These are phyloP conservation scores for thale cress (Arabidopsis thaliana) DNA, from an alignment of 345 rosid species.

Conservation along the genomic window DNA sequence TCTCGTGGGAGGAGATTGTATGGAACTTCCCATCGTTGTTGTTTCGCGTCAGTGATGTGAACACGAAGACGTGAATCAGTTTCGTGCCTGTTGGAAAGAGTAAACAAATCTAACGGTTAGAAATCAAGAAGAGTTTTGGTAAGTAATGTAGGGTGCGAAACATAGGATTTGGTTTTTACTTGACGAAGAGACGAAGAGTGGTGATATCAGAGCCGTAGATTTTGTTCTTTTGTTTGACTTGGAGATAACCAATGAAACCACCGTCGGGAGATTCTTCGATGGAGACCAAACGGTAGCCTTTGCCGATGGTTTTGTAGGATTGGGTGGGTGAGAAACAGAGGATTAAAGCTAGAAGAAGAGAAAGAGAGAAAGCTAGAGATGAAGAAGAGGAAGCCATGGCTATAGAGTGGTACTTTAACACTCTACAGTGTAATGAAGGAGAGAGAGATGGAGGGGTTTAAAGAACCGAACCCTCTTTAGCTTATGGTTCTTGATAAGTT, in stretches of 20 bases:
- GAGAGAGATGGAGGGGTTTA: background rate
- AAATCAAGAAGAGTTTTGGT: background rate
- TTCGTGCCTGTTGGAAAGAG: conserved; percentile 64
- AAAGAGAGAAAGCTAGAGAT: conserved; percentile 22
- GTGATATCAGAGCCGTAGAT: conserved; percentile 91
- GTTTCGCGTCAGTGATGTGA: conserved; percentile 82
- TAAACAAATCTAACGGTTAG: conserved; percentile 34
- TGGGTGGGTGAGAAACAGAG: conserved; percentile 44
- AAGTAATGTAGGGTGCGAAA: conserved; percentile 29
- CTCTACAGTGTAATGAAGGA: conserved; percentile 11
- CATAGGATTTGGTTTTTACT: conserved; percentile 55
- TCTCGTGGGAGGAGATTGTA: conserved; percentile 83
- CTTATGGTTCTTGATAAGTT: no score
- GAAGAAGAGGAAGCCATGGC: background rate
- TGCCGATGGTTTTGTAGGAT: conserved; percentile 59
- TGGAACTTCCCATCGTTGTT: conserved; percentile 96
- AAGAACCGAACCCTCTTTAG: no score
- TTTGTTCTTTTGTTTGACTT: conserved; percentile 72
- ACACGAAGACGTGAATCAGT: conserved; percentile 77
- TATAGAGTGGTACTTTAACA: conserved; percentile 7
- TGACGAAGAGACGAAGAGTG: conserved; percentile 73
- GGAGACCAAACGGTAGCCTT: conserved; percentile 87
- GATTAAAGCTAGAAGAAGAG: conserved; percentile 45
- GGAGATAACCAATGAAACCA: conserved; percentile 76
- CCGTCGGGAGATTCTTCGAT: conserved; percentile 78